Conservation (phyloP, 169 alveolate genomes). For the Plasmodium gonderi region DNA sequence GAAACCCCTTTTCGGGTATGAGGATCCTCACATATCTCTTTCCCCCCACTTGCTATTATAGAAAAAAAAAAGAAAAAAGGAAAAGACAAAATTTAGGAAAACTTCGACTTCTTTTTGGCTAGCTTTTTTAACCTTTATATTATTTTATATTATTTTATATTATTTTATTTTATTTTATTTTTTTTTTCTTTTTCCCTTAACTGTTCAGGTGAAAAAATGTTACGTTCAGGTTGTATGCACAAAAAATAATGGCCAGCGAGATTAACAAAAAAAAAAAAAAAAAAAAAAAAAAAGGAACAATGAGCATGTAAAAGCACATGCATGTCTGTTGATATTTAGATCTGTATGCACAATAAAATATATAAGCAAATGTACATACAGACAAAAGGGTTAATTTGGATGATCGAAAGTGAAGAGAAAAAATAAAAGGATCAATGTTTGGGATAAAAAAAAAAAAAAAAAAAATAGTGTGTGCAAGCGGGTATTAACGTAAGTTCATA, state of each 20-base stretch:
- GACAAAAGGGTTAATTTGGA: too few relatives aligned
- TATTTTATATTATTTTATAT: background rate
- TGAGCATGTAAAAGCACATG: background rate
- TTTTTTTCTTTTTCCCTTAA: background rate
- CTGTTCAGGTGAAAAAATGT: constrained; percentile 7
- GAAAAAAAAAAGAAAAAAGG: too few relatives aligned
- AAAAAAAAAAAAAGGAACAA: background rate
- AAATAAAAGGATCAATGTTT: background rate
- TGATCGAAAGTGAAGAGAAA: background rate
- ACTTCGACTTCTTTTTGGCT: background rate
- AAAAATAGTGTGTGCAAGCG: background rate
- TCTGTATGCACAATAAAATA: background rate
- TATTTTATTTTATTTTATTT: background rate
- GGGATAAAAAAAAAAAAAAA: background rate
- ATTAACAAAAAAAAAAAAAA: background rate
- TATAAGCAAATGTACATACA: background rate
- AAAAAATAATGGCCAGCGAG: background rate
- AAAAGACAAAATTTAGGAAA: background rate
- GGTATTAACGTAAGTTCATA: background rate
- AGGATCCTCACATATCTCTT: too few relatives aligned
- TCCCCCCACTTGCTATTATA: too few relatives aligned
- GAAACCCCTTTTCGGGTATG: too few relatives aligned
- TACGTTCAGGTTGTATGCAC: constrained; percentile 1
- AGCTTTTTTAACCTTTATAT: background rate
- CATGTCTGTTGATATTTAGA: background rate